A percentile compares a stretch with the other conserved stretches of the same genome.
Conservation (phyloP, 345 rosid genomes). For the Erysimum cheiranthoides region DNA sequence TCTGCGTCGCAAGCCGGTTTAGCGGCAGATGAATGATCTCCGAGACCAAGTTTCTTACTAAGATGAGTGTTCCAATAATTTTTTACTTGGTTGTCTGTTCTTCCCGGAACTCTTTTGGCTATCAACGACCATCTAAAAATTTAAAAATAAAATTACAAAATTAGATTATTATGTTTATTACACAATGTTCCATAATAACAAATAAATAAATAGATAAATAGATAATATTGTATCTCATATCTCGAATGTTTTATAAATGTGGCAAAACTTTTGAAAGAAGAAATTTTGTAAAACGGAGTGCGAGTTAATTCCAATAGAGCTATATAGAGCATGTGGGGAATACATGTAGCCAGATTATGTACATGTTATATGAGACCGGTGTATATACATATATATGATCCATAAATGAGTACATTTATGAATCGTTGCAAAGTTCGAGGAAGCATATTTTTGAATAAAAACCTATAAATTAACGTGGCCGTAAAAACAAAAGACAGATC, state of each 20-base stretch:
- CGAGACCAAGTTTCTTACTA: slow-evolving; percentile 48
- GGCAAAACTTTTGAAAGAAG: neutral
- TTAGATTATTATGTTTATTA: neutral
- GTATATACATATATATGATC: slow-evolving; percentile 9
- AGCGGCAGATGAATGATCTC: slow-evolving; percentile 20
- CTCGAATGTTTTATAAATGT: neutral
- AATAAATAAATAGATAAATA: neutral
- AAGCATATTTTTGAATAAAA: slow-evolving; percentile 1
- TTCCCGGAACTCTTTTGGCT: slow-evolving; percentile 54
- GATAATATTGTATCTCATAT: neutral
- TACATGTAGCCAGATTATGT: slow-evolving; percentile 4
- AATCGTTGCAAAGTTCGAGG: slow-evolving; percentile 30
- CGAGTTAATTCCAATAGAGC: slow-evolving; percentile 26
- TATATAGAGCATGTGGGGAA: neutral
- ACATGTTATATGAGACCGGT: neutral
- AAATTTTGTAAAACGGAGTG: neutral
- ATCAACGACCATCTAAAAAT: slow-evolving; percentile 53
- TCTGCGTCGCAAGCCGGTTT: slow-evolving; percentile 26
- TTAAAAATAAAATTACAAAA: neutral
- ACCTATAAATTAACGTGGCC: slow-evolving; percentile 11
- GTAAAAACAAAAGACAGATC: neutral
- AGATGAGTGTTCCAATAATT: slow-evolving; percentile 57
- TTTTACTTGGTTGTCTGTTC: slow-evolving; percentile 60
- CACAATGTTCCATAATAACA: neutral
- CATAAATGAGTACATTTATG: slow-evolving; percentile 22